Evolutionary conservation across 2,329 filamentous ascomycete species (phyloP), one percentile per base, ranked within the genome.

Genomic region (Penicillium hesseltinei): DNA sequence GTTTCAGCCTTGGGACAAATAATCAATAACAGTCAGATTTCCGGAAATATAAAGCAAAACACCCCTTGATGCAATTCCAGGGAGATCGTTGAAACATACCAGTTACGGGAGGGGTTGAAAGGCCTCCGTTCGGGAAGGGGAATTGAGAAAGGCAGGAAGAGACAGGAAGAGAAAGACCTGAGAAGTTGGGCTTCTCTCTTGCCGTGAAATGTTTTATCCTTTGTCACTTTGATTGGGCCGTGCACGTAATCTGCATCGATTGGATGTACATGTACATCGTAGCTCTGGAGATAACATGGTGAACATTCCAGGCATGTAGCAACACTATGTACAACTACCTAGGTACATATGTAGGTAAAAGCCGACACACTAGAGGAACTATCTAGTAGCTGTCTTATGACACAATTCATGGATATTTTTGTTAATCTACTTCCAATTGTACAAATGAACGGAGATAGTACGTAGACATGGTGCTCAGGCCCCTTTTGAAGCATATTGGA

Each of bases 51-150:
- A 43, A 51, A 43, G 43, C 61, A 62, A 64, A 64, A 66, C 56
- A 67, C 59, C 68, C 69, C 68, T 71, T 69, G 68, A 66, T 71
- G 55, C 57, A 57, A 68, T 64, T 63, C 56, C 54, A 64, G 45
- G 52, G 54, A 49, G 39, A 21, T 27, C 19, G 40, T 51, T 58
- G 56, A 67, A 68, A 66, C 67, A 68, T 69, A 63, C 66, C 66
- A 66, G 53, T 53, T 19, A 58, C 47, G 39, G 48, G 48, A 17
- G 13, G 48, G 42, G 38, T 51, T 19, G n/a, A 13, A 29, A 40
- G 31, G 15, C 1, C 21, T 29, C 23, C 33, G 31, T 39, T n/a
- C 19, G 11, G 23, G 42, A 46, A 47, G 15, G 43, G 43, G 17
- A 25, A 36, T 39, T 21, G 17, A 42, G 15, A 42, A 31, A n/a